Conservation (phyloP, 129 eudicot genomes). For the Artemisia tridentata region DNA sequence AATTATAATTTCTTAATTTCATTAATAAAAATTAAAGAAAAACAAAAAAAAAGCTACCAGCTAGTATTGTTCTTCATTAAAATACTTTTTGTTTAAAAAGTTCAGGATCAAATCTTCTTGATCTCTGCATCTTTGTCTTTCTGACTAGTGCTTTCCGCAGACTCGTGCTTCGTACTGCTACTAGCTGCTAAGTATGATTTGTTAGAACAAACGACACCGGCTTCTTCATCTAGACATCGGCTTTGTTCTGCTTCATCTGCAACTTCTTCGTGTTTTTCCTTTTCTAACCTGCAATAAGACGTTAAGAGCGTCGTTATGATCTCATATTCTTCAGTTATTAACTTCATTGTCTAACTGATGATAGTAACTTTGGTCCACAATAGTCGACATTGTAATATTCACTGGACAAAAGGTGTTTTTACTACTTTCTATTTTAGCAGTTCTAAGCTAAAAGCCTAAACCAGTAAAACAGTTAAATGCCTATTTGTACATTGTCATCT, state of each 20-base stretch:
- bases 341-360: neutral
- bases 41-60: neutral
- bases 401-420: no score
- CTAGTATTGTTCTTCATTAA: neutral
- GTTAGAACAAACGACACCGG: neutral
- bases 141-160: slow-evolving; percentile 18
- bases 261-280: slow-evolving; percentile 45
- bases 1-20: slow-evolving; percentile 1
- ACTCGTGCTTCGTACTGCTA: slow-evolving; percentile 17
- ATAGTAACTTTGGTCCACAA: no score
- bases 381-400: no score
- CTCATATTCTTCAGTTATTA: neutral
- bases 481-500: no score
- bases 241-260: slow-evolving; percentile 41
- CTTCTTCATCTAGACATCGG: slow-evolving; percentile 57
- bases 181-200: neutral
- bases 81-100: neutral
- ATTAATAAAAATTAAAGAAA: slow-evolving; percentile 2
- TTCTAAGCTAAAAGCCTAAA: no score
- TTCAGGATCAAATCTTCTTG: slow-evolving; percentile 27
- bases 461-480: no score
- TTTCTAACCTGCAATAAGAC: slow-evolving; percentile 49
- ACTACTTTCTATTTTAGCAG: no score
- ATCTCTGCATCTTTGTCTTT: neutral
- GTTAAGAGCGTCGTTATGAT: slow-evolving; percentile 1